Percentiles rank a stretch among this genome's conserved stretches.
Conservation (phyloP, 305 asterid genomes). For the Ruellia speciosa region DNA sequence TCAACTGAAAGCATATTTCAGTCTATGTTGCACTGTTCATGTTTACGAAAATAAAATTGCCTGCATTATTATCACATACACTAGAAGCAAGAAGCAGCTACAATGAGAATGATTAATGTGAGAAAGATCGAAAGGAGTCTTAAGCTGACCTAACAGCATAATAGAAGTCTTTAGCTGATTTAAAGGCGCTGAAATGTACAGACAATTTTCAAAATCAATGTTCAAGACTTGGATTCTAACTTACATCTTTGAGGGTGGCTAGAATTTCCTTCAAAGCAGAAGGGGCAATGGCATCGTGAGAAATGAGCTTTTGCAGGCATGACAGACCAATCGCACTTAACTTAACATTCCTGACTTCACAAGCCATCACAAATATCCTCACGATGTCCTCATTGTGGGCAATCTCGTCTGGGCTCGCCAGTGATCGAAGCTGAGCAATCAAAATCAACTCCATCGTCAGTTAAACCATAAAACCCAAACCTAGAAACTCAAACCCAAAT, state of each 20-base stretch:
- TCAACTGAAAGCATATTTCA: no score
- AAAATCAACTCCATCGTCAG: slow-evolving; percentile 21
- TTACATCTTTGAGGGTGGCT: slow-evolving; percentile 81
- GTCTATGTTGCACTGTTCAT: no score
- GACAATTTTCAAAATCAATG: no score
- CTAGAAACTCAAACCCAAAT: not conserved
- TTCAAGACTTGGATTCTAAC: slow-evolving; percentile 15
- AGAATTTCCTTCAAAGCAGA: slow-evolving; percentile 77
- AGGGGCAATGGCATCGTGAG: slow-evolving; percentile 89
- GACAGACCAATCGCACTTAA: slow-evolving; percentile 83
- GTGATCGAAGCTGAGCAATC: slow-evolving; percentile 67
- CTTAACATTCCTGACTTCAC: slow-evolving; percentile 81
- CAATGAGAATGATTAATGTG: no score
- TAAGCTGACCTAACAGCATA: no score
- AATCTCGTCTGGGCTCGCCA: slow-evolving; percentile 83
- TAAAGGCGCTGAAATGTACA: no score
- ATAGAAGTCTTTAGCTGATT: no score
- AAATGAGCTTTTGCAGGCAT: slow-evolving; percentile 85
- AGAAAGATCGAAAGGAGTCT: no score
- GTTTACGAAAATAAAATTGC: no score
- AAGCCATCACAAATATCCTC: slow-evolving; percentile 89
- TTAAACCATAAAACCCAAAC: slow-evolving; percentile 8
- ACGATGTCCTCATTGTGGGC: slow-evolving; percentile 78
- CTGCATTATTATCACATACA: not conserved
- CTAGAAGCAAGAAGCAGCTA: not conserved